Evolutionary conservation across 2,329 filamentous ascomycete genomes (phyloP).

Genomic region (Xylariales sp.): DNA sequence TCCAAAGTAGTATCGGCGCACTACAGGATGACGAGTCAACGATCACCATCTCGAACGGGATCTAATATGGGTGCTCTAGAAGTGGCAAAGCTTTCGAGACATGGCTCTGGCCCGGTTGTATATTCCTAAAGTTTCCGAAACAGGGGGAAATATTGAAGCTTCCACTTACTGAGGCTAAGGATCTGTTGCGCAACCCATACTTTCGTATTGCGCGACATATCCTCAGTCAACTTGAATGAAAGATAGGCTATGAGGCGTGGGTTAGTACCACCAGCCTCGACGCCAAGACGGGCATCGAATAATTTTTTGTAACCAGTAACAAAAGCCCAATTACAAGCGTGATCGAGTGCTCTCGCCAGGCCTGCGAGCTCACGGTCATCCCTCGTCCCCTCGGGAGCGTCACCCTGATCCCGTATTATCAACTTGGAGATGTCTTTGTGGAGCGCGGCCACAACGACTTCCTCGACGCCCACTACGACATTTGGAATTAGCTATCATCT

Average conservation of each 20-base stretch:
- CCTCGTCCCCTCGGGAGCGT: no score
- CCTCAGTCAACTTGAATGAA: neutral
- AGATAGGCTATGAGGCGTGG: neutral
- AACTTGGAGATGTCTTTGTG: neutral
- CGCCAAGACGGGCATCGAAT: neutral
- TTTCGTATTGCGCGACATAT: neutral
- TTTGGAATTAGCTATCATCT: neutral
- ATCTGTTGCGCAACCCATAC: neutral
- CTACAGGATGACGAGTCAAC: slow-evolving; percentile 4
- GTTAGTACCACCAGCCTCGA: neutral
- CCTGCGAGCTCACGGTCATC: neutral
- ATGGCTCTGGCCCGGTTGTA: neutral
- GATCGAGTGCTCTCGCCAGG: neutral
- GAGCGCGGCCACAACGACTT: neutral
- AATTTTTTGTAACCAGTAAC: neutral
- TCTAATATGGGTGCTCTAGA: neutral
- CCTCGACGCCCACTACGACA: neutral
- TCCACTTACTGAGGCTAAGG: slow-evolving; percentile 7
- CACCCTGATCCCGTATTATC: no score
- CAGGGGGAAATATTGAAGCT: neutral
- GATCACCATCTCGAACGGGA: neutral
- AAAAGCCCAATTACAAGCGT: slow-evolving; percentile 11
- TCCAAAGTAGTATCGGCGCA: neutral
- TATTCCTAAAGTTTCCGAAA: neutral
- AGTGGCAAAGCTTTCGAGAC: neutral